phyloP scores from a whole-genome alignment of 768 basidiomycete genomes.

The Lentinula boryana region DNA sequence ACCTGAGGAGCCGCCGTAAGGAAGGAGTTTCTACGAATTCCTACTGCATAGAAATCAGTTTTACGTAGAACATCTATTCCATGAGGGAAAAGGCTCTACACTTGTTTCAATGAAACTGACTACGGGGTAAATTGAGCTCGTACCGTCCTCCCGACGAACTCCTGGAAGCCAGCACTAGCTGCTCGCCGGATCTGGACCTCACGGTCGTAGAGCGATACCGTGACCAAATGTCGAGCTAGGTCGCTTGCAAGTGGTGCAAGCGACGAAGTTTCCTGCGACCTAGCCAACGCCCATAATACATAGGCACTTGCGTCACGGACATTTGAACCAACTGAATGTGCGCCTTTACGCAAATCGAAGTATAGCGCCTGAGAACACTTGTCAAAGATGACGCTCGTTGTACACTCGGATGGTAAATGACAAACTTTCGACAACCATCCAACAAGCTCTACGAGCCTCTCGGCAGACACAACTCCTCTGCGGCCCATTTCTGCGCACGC shows the following conservation, averaged over 20 bases:
- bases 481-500: slow-evolving; percentile 92
- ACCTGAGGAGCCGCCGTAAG: slow-evolving; percentile 81
- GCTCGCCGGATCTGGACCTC: slow-evolving; percentile 94
- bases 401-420: slow-evolving; percentile 1
- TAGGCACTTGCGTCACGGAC: slow-evolving; percentile 95
- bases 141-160: slow-evolving; percentile 92
- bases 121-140: slow-evolving; percentile 17
- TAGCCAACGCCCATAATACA: slow-evolving; percentile 90
- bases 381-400: neutral
- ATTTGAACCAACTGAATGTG: slow-evolving; percentile 90
- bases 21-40: slow-evolving; percentile 79
- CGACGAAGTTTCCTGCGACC: slow-evolving; percentile 57
- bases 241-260: slow-evolving; percentile 55
- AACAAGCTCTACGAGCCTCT: slow-evolving; percentile 57
- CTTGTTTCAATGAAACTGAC: slow-evolving; percentile 10
- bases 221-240: slow-evolving; percentile 69
- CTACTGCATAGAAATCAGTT: slow-evolving; percentile 94
- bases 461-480: slow-evolving; percentile 59
- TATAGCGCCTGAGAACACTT: slow-evolving; percentile 61
- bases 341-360: slow-evolving; percentile 88
- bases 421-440: slow-evolving; percentile 77
- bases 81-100: slow-evolving; percentile 82
- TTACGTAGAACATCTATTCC: slow-evolving; percentile 91
- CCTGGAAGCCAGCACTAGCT: slow-evolving; percentile 96
- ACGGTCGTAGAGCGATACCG: slow-evolving; percentile 83